A percentile compares a stretch with the other conserved stretches of the same genome.
Conservation (phyloP, 805 yeast genomes). For the Starmerella sp. region DNA sequence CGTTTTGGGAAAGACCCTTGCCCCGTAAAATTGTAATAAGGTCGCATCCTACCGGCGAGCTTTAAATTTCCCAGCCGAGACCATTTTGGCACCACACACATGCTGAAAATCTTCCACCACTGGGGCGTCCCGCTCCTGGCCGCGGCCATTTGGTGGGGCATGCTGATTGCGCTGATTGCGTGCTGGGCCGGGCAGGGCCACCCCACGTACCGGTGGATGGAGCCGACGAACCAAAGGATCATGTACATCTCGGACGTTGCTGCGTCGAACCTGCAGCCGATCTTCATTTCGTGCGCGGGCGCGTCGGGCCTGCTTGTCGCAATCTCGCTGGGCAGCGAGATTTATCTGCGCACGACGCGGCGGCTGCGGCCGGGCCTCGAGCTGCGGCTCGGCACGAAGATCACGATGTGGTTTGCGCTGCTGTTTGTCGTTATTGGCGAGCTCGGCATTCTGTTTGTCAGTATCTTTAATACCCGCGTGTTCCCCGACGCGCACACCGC, state of each 20-base stretch:
- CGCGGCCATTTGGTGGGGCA: slow-evolving; percentile 75
- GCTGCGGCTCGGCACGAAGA: slow-evolving; percentile 18
- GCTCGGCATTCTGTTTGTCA: slow-evolving; percentile 59
- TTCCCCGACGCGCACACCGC: slow-evolving; percentile 43
- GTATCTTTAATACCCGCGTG: slow-evolving; percentile 56
- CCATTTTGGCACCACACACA: slow-evolving; percentile 4
- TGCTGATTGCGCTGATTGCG: slow-evolving; percentile 68
- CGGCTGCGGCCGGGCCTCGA: slow-evolving; percentile 38
- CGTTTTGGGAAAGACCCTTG: background rate
- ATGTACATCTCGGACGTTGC: slow-evolving; percentile 73
- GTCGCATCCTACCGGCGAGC: background rate
- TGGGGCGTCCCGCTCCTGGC: slow-evolving; percentile 55
- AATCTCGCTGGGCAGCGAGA: slow-evolving; percentile 52
- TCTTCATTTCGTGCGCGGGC: slow-evolving; percentile 69
- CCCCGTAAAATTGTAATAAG: background rate
- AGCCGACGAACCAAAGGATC: slow-evolving; percentile 35
- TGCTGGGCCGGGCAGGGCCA: slow-evolving; percentile 76
- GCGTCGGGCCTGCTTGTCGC: slow-evolving; percentile 68
- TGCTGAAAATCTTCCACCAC: slow-evolving; percentile 26
- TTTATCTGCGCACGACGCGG: slow-evolving; percentile 45
- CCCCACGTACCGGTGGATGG: slow-evolving; percentile 56
- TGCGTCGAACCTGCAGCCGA: slow-evolving; percentile 64
- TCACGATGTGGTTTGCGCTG: slow-evolving; percentile 35
- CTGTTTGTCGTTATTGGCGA: slow-evolving; percentile 47
- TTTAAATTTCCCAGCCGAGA: too few species aligned